Percentiles rank a stretch among this genome's conserved stretches.
Conservation (phyloP, 1,284 basidiomycete species). For the Boletus smithii region DNA sequence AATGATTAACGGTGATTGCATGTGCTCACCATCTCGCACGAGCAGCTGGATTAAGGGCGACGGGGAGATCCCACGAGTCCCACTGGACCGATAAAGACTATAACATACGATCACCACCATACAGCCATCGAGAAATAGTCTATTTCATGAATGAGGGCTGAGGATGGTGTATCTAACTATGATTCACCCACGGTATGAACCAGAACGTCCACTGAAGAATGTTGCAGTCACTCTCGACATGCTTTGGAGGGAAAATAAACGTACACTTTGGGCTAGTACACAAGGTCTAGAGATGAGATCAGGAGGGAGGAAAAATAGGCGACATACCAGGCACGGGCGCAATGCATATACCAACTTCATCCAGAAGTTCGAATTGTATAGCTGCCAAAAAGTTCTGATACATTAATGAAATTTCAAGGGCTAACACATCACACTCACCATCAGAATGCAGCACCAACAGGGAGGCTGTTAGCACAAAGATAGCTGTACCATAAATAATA, state of each 20-base stretch:
- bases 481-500: slow-evolving; percentile 2
- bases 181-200: slow-evolving; percentile 15
- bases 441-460: background rate
- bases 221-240: background rate
- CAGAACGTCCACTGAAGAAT: slow-evolving; percentile 18
- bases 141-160: background rate
- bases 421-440: slow-evolving; percentile 10
- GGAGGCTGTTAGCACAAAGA: slow-evolving; percentile 1
- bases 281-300: background rate
- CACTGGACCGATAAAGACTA: slow-evolving; percentile 5
- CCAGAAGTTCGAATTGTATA: slow-evolving; percentile 6
- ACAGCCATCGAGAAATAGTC: slow-evolving; percentile 18
- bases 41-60: slow-evolving; percentile 18
- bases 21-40: slow-evolving; percentile 19
- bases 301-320: background rate
- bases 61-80: background rate
- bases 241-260: background rate
- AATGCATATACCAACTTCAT: slow-evolving; percentile 13
- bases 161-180: background rate
- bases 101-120: slow-evolving; percentile 4
- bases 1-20: no score
- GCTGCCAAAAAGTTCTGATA: slow-evolving; percentile 3
- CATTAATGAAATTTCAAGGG: background rate
- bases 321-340: slow-evolving; percentile 10
- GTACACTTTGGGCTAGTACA: slow-evolving; percentile 14